These are phyloP conservation scores for Insectozyma bohioensis DNA, from an alignment of 1,139 yeast species.

Conservation along the genomic window DNA sequence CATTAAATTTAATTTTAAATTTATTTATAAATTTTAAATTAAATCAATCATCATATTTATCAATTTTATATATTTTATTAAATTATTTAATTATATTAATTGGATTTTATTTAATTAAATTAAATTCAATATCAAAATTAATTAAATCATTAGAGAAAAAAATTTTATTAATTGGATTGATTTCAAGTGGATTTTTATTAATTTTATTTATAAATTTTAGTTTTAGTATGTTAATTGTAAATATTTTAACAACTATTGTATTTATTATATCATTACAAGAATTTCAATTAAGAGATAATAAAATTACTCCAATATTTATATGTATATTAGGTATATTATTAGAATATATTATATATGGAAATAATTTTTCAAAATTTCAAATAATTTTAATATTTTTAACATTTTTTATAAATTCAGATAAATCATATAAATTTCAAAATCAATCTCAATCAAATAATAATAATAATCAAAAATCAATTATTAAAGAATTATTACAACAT, in stretches of 20 bases:
- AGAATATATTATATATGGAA: slow-evolving; percentile 22
- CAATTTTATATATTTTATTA: slow-evolving; percentile 6
- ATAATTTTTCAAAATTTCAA: slow-evolving; percentile 3
- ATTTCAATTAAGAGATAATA: slow-evolving; percentile 19
- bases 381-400: slow-evolving; percentile 10
- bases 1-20: slow-evolving; percentile 24
- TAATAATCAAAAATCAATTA: slow-evolving; percentile 17
- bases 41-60: slow-evolving; percentile 8
- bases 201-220: slow-evolving; percentile 12
- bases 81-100: slow-evolving; percentile 11
- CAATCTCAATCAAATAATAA: slow-evolving; percentile 1
- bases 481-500: slow-evolving; percentile 50
- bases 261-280: slow-evolving; percentile 27
- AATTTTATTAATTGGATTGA: slow-evolving; percentile 5
- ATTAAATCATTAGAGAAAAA: slow-evolving; percentile 6
- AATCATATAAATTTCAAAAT: slow-evolving; percentile 5
- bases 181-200: not conserved
- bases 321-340: slow-evolving; percentile 21
- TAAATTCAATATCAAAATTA: slow-evolving; percentile 7
- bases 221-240: slow-evolving; percentile 25
- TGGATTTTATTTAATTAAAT: slow-evolving; percentile 8
- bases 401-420: slow-evolving; percentile 11
- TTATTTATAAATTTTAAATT: slow-evolving; percentile 13
- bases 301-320: slow-evolving; percentile 19
- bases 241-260: slow-evolving; percentile 23